A percentile compares a stretch with the other conserved stretches of the same genome.
Conservation (phyloP, 495 filamentous ascomycete species). For the Hypoxylon rickii region DNA sequence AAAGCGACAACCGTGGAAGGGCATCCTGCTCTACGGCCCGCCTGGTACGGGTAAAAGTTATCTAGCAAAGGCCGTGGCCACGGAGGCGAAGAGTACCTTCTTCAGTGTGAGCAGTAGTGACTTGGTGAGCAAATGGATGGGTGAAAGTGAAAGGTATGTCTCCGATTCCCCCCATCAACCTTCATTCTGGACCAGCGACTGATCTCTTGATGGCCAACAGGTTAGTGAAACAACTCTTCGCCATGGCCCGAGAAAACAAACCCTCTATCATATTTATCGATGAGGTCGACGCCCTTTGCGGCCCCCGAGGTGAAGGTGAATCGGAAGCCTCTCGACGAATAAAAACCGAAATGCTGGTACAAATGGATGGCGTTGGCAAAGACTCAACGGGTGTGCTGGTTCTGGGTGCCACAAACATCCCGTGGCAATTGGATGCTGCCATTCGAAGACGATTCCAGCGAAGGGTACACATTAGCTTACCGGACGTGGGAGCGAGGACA, state of each 20-base stretch:
- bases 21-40: conserved; percentile 93
- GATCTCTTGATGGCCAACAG: conserved; percentile 47
- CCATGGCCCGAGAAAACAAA: conserved; percentile 97
- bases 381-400: conserved; percentile 94
- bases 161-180: background rate
- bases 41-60: conserved; percentile 97
- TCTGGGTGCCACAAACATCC: conserved; percentile 96
- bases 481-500: conserved; percentile 84
- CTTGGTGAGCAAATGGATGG: conserved; percentile 99
- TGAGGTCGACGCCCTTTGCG: conserved; percentile 96
- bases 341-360: conserved; percentile 97
- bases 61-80: conserved; percentile 95
- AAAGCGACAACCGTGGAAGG: conserved; percentile 97
- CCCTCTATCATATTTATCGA: conserved; percentile 99
- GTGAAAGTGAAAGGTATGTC: conserved; percentile 90
- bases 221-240: conserved; percentile 95
- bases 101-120: conserved; percentile 98
- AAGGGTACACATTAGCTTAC: conserved; percentile 91
- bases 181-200: conserved; percentile 1
- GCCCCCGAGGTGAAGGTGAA: conserved; percentile 95
- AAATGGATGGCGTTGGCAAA: conserved; percentile 98
- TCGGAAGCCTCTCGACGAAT: conserved; percentile 96
- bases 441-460: conserved; percentile 96
- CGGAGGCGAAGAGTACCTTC: conserved; percentile 99
- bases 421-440: conserved; percentile 98